Evolutionary conservation across 495 filamentous ascomycete genomes (phyloP).

Genomic region (Aspergillus campestris): DNA sequence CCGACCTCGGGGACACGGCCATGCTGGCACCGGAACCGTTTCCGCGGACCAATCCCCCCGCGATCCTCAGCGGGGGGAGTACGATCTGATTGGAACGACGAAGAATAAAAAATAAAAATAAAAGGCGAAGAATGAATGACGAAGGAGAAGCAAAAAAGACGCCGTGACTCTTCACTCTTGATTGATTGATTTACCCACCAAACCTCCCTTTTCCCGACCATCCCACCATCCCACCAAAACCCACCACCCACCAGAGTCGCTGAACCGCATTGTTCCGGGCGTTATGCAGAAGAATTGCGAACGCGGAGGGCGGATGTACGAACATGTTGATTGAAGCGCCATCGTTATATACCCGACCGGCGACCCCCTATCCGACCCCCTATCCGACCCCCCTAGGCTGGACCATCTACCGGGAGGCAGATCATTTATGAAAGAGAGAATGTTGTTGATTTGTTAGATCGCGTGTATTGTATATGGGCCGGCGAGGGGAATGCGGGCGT

Average conservation of each 20-base stretch:
- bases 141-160: no score
- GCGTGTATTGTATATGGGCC: slow-evolving; percentile 39
- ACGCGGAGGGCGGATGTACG: slow-evolving; percentile 41
- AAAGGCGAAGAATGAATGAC: background rate
- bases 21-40: slow-evolving; percentile 30
- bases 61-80: slow-evolving; percentile 44
- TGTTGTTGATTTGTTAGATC: slow-evolving; percentile 33
- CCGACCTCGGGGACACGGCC: slow-evolving; percentile 28
- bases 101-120: slow-evolving; percentile 5
- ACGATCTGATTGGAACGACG: slow-evolving; percentile 35
- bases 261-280: slow-evolving; percentile 33
- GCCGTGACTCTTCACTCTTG: background rate
- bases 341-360: background rate
- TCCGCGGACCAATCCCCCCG: slow-evolving; percentile 34
- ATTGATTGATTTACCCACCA: background rate
- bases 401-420: slow-evolving; percentile 23
- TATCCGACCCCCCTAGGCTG: slow-evolving; percentile 23
- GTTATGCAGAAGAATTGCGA: slow-evolving; percentile 33
- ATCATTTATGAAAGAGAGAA: slow-evolving; percentile 23
- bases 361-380: slow-evolving; percentile 17
- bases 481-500: background rate
- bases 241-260: background rate
- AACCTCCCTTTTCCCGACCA: background rate
- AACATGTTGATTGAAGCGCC: slow-evolving; percentile 33
- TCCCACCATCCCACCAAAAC: no score